Evolutionary conservation across 2,329 filamentous ascomycete species (phyloP), one percentile per base, ranked within the genome.

Genomic region (Reticulascus tulasneorum): DNA sequence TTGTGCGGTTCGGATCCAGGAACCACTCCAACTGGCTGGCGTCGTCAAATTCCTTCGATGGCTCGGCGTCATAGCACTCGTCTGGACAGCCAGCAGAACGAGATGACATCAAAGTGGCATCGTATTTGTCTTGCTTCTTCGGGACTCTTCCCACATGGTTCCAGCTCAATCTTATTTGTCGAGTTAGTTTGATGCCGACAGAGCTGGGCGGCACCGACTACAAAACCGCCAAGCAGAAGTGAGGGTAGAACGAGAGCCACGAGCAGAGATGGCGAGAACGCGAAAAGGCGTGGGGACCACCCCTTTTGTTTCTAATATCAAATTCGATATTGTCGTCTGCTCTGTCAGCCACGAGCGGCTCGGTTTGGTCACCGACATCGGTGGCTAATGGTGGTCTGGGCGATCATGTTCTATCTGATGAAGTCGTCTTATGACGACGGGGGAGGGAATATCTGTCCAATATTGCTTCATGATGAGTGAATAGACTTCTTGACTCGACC

Each of bases 1-100:
- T 12, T 10, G 37, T 46, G 9, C 36, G 17, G 13, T 45, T 36
- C 33, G 29, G 37, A 32, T 45, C 41, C 10, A 28, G 19, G 23
- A 37, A 47, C 28, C 35, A 48, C 16, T 45, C 17, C 44, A 23
- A 19, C 8, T 23, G 27, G 13, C 25, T 23, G n/a, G 13, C 11
- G 11, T 18, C 15, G 22, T 33, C 29, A 20, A 38, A 38, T 8
- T 33, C 35, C n/a, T 18, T 11, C 23, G 29, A 16, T 8, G 33
- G 29, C 16, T 31, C 18, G 9, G 20, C 21, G 17, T 38, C 35
- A 15, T 21, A 38, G 23, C 35, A 38, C n/a, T 25, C 21, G 19
- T 9, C 5, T 18, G n/a, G 29, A 29, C 9, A 33, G 29, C 35
- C 35, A 38, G 22, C 11, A 25, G 26, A 38, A 38, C 4, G 29